Conservation (phyloP, 768 basidiomycete genomes). For the Mycena venus region DNA sequence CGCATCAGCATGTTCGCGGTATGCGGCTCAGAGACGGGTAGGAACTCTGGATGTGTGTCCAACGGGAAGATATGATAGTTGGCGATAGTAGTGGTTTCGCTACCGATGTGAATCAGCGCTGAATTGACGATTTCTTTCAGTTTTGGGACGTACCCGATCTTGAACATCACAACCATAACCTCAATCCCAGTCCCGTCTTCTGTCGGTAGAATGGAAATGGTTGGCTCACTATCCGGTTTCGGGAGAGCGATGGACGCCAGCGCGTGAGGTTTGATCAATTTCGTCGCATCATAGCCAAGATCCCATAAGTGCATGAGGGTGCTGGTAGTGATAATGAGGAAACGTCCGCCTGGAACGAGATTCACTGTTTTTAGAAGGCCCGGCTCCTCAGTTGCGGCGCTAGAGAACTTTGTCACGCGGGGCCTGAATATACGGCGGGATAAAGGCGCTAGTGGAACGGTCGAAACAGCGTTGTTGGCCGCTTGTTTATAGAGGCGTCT, state of each 20-base stretch:
- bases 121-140: background rate
- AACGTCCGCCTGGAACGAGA: slow-evolving; percentile 19
- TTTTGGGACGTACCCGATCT: background rate
- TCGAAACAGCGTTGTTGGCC: background rate
- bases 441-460: background rate
- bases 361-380: background rate
- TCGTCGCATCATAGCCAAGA: slow-evolving; percentile 1
- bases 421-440: background rate
- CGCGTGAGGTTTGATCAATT: slow-evolving; percentile 10
- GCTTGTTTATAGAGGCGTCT: background rate
- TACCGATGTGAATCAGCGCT: background rate
- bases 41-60: slow-evolving; percentile 5
- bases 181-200: slow-evolving; percentile 7
- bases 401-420: background rate
- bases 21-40: background rate
- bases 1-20: background rate
- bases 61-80: slow-evolving; percentile 1
- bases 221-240: background rate
- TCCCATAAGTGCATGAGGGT: slow-evolving; percentile 12
- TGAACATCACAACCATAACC: background rate
- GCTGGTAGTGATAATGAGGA: background rate
- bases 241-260: slow-evolving; percentile 5
- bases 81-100: background rate
- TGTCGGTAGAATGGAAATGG: slow-evolving; percentile 6
- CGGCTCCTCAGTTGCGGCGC: background rate